These are phyloP conservation scores for Solanum acaule DNA, from an alignment of 257 asterid genomes.

Conservation along the genomic window DNA sequence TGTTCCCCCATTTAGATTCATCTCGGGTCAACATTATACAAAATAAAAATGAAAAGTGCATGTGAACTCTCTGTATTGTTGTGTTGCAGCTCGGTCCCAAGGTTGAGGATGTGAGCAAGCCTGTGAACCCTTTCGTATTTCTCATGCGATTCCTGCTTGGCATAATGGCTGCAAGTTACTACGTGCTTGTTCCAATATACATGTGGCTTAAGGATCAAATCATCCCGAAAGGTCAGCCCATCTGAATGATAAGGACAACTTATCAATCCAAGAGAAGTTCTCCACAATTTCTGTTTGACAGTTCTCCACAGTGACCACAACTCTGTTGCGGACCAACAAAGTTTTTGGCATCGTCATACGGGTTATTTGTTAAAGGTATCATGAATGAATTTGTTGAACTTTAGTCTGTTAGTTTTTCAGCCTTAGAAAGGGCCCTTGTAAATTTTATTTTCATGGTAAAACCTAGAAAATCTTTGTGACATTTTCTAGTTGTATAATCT, in stretches of 20 bases:
- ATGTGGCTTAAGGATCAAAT: constrained; percentile 40
- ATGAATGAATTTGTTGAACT: not conserved
- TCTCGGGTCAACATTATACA: not conserved
- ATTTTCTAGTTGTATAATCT: not conserved
- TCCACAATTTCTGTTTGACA: not conserved
- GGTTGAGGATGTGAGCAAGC: constrained; percentile 30
- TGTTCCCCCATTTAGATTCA: not conserved
- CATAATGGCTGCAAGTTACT: constrained; percentile 23
- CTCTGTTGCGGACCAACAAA: not conserved
- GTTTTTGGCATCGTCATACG: not conserved
- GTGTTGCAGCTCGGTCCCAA: constrained; percentile 32
- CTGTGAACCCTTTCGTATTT: constrained; percentile 20
- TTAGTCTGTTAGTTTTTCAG: not conserved
- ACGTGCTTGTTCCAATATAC: constrained; percentile 28
- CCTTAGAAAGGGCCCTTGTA: not conserved
- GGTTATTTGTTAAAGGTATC: not conserved
- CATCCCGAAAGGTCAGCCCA: constrained; percentile 26
- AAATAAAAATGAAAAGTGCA: not conserved
- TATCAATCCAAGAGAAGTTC: not conserved
- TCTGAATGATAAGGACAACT: constrained; percentile 1
- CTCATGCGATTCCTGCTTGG: constrained; percentile 24
- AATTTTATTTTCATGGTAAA: not conserved
- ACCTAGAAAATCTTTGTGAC: not conserved
- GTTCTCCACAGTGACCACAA: not conserved
- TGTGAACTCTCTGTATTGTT: not conserved